Evolutionary conservation across 768 basidiomycete species (phyloP), one percentile per base, ranked within the genome.

Genomic region (Calvatia gigantea): DNA sequence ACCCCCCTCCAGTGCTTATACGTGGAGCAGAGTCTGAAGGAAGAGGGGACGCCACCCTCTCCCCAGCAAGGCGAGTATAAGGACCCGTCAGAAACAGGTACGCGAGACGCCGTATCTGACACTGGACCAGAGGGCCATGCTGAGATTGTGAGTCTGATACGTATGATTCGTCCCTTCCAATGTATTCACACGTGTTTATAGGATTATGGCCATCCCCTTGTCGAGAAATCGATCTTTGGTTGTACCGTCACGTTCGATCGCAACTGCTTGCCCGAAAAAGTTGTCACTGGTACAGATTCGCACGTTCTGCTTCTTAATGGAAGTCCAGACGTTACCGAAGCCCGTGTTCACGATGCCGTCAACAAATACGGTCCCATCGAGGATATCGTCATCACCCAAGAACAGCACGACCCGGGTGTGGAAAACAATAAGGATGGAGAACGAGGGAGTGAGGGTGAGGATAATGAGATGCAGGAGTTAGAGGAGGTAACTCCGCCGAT

Each of bases 281-380:
- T 79, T 33, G 57, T 57, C 29, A 74, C 76, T 6, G 65, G 69
- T 1, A 74, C 73, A 43, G 75, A 78, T 56, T 73, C 73, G 6
- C 57, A 48, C 9, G 50, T 17, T 6, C 12, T 54, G 23, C 44
- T 49, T 32, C 31, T 52, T 12, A 25, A 54, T 15, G 46, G 39
- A 12, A 35, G 42, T 39, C 54, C 54, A 15, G 51, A 19, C 12
- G 46, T 57, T 29, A 39, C 41, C 6, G 54, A 56, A 21, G 39
- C 46, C 7, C 54, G 54, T n/a, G 54, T 56, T 3, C 54, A 56
- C 12, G 54, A 56, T 42, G 38, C 14, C 6, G 46, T 49, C 19
- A 47, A 56, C 28, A 56, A 49, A 12, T 56, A 46, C 12, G 45
- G 53, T 23, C 41, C 56, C 9, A 32, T 59, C n/a, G 41, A 55